Conservation (phyloP, 192 early-diverging fungal species). For the Backusella parvicylindrica region DNA sequence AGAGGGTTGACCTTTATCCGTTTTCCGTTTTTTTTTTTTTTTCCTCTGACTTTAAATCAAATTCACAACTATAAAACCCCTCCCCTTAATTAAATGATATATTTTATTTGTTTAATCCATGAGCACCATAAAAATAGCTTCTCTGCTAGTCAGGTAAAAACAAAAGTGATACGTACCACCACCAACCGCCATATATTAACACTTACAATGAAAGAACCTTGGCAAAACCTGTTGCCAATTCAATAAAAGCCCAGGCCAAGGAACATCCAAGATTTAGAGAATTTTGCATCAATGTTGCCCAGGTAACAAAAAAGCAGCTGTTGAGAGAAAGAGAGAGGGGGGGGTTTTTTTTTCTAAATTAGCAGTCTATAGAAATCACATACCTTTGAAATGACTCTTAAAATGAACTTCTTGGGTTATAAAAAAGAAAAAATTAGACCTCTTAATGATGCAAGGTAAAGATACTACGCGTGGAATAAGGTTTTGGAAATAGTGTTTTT, state of each 20-base stretch:
- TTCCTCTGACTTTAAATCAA: too few relatives aligned
- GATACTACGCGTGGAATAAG: background rate
- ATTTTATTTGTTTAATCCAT: background rate
- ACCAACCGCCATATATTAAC: background rate
- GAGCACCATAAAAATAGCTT: constrained; percentile 28
- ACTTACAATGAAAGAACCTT: constrained; percentile 25
- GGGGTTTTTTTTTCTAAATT: too few relatives aligned
- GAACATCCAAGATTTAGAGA: constrained; percentile 56
- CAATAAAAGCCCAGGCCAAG: constrained; percentile 40
- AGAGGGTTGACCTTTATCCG: too few relatives aligned
- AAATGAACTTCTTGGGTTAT: constrained; percentile 79
- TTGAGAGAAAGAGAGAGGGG: too few relatives aligned
- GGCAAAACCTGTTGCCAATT: constrained; percentile 40
- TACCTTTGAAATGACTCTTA: constrained; percentile 78
- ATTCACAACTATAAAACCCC: background rate
- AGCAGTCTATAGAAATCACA: constrained; percentile 45
- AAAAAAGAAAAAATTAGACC: constrained; percentile 72
- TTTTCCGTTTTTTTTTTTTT: too few relatives aligned
- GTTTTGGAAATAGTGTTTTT: background rate
- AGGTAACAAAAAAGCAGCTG: constrained; percentile 33
- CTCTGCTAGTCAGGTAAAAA: constrained; percentile 20
- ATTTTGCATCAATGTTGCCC: constrained; percentile 74
- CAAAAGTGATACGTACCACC: background rate
- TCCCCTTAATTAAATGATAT: background rate
- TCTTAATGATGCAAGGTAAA: constrained; percentile 67